Evolutionary conservation across 306 rosid species (phyloP).

Genomic region (Pterocarpus santalinus): DNA sequence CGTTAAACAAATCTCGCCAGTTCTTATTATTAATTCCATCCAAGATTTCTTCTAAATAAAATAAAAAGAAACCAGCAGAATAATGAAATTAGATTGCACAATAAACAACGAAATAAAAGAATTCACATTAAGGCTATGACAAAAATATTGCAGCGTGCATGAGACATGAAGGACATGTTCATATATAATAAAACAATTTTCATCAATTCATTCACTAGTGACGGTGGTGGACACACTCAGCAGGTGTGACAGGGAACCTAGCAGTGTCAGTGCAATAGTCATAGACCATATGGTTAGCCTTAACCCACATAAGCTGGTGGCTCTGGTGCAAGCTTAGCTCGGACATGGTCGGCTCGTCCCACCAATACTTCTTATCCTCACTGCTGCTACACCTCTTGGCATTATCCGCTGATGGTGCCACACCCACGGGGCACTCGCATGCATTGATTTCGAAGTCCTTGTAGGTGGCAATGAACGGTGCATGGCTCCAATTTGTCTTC

Average conservation of each 20-base stretch:
- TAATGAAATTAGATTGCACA: conserved; percentile 23
- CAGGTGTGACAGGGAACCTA: conserved; percentile 71
- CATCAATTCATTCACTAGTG: conserved; percentile 29
- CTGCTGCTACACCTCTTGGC: conserved; percentile 66
- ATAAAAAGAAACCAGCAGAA: background rate
- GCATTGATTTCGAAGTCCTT: conserved; percentile 75
- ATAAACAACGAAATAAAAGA: conserved; percentile 32
- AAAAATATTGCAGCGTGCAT: conserved; percentile 29
- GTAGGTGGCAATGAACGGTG: conserved; percentile 82
- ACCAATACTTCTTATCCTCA: conserved; percentile 78
- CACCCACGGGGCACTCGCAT: conserved; percentile 62
- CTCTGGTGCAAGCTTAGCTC: conserved; percentile 83
- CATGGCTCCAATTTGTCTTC: conserved; percentile 95
- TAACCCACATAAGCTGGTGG: conserved; percentile 93
- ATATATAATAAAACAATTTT: background rate
- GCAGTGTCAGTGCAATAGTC: conserved; percentile 85
- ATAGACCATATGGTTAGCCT: conserved; percentile 87
- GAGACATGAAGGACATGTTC: conserved; percentile 63
- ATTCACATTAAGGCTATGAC: conserved; percentile 9
- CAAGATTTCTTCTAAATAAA: background rate
- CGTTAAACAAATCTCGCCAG: background rate
- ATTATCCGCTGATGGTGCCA: conserved; percentile 39
- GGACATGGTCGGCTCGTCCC: conserved; percentile 78
- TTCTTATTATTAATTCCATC: background rate
- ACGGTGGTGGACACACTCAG: conserved; percentile 83